These are phyloP conservation scores for Arachnopeziza araneosa DNA, from an alignment of 2,329 filamentous ascomycete genomes.

Conservation along the genomic window DNA sequence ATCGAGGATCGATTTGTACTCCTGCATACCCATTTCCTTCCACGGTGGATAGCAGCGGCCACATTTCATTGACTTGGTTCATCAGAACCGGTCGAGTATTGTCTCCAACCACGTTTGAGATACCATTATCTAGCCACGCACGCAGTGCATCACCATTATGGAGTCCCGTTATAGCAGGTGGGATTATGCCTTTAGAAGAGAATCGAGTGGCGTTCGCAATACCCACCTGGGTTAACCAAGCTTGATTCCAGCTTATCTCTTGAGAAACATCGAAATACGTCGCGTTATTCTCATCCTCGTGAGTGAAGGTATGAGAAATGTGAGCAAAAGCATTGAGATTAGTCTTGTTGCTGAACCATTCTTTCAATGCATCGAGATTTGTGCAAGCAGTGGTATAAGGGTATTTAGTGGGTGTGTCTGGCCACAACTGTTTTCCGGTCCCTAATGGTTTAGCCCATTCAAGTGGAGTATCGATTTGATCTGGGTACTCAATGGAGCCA, in stretches of 20 bases:
- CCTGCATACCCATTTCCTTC: conserved; percentile 50
- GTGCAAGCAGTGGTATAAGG: conserved; percentile 36
- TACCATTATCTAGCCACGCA: conserved; percentile 54
- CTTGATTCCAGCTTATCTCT: conserved; percentile 55
- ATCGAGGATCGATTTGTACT: conserved; percentile 51
- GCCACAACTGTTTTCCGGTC: conserved; percentile 45
- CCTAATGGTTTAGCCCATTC: conserved; percentile 44
- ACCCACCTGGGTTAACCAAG: conserved; percentile 49
- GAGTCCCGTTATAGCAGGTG: conserved; percentile 58
- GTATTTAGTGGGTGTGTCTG: conserved; percentile 25
- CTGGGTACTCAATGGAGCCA: conserved; percentile 39
- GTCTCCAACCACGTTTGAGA: conserved; percentile 54
- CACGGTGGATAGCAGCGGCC: conserved; percentile 48
- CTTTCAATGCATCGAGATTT: conserved; percentile 41
- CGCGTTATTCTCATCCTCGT: conserved; percentile 52
- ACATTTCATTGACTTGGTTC: conserved; percentile 41
- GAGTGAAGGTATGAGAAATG: conserved; percentile 57
- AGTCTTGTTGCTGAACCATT: conserved; percentile 43
- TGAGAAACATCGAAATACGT: conserved; percentile 50
- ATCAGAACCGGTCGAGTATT: conserved; percentile 50
- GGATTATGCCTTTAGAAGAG: conserved; percentile 50
- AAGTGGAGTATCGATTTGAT: conserved; percentile 40
- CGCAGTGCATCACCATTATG: conserved; percentile 56
- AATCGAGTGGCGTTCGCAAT: conserved; percentile 41
- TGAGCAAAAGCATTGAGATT: conserved; percentile 50